These are phyloP conservation scores for Gastrolobium villosum DNA, from an alignment of 306 rosid species.

Conservation along the genomic window DNA sequence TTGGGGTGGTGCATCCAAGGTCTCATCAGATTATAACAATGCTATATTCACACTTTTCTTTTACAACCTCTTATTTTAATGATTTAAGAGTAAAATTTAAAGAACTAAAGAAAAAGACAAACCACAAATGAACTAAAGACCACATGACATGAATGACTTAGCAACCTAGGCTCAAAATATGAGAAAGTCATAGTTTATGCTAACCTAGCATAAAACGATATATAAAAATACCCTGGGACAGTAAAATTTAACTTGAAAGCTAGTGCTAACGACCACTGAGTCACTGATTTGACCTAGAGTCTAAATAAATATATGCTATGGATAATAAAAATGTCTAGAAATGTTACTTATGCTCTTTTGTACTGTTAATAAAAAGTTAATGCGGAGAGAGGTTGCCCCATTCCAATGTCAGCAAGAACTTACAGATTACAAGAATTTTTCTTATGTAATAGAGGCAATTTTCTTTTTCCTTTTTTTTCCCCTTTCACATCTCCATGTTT, in stretches of 20 bases:
- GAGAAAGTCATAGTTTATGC: neutral
- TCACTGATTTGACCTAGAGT: neutral
- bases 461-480: neutral
- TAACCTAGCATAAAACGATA: neutral
- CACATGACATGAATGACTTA: neutral
- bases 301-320: neutral
- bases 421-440: neutral
- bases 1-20: too few relatives aligned
- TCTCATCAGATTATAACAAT: too few relatives aligned
- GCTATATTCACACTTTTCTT: too few relatives aligned
- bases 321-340: neutral
- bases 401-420: constrained; percentile 11
- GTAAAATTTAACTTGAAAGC: constrained; percentile 2
- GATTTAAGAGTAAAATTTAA: too few relatives aligned
- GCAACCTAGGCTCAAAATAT: neutral
- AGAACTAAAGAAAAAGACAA: too few relatives aligned
- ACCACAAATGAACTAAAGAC: neutral
- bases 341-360: neutral
- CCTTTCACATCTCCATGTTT: neutral
- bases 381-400: neutral
- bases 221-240: neutral
- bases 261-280: neutral
- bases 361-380: neutral
- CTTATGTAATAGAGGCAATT: neutral
- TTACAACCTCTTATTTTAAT: too few relatives aligned